These are phyloP conservation scores for Penicillium sp. DNA, from an alignment of 2,329 filamentous ascomycete genomes.

Conservation along the genomic window DNA sequence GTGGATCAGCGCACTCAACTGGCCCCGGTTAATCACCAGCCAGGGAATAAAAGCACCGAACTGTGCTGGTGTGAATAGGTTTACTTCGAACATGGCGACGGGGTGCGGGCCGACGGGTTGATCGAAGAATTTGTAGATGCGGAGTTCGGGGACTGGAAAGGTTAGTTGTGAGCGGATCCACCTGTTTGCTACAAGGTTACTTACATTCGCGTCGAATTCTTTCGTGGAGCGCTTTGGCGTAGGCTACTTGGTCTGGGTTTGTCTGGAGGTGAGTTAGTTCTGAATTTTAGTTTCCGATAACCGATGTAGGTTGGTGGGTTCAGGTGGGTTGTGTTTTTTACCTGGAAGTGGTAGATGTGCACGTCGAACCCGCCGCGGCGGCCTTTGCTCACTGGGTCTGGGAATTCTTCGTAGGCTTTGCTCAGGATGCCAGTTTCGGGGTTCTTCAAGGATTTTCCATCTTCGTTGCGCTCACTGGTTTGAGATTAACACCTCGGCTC, in stretches of 20 bases:
- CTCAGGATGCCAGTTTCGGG: slow-evolving; percentile 62
- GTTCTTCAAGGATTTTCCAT: slow-evolving; percentile 78
- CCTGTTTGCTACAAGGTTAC: slow-evolving; percentile 22
- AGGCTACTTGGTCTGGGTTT: slow-evolving; percentile 63
- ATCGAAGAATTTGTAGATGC: slow-evolving; percentile 79
- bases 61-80: slow-evolving; percentile 79
- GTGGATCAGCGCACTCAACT: slow-evolving; percentile 76
- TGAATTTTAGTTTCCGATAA: not conserved
- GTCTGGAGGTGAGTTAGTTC: slow-evolving; percentile 37
- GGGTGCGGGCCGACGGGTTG: slow-evolving; percentile 78
- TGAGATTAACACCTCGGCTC: not conserved
- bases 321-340: slow-evolving; percentile 10
- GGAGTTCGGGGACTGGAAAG: slow-evolving; percentile 75
- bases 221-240: slow-evolving; percentile 73
- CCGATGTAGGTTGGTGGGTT: too few relatives aligned
- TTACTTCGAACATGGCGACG: slow-evolving; percentile 89
- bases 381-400: slow-evolving; percentile 66
- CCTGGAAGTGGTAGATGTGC: slow-evolving; percentile 79
- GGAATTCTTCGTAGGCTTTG: slow-evolving; percentile 69
- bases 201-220: slow-evolving; percentile 77
- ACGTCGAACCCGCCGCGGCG: slow-evolving; percentile 76
- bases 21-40: slow-evolving; percentile 79
- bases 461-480: slow-evolving; percentile 59
- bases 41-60: slow-evolving; percentile 88
- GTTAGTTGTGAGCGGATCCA: not conserved